phyloP scores from a whole-genome alignment of 164 flowering plant species.

The Aristolochia californica region DNA sequence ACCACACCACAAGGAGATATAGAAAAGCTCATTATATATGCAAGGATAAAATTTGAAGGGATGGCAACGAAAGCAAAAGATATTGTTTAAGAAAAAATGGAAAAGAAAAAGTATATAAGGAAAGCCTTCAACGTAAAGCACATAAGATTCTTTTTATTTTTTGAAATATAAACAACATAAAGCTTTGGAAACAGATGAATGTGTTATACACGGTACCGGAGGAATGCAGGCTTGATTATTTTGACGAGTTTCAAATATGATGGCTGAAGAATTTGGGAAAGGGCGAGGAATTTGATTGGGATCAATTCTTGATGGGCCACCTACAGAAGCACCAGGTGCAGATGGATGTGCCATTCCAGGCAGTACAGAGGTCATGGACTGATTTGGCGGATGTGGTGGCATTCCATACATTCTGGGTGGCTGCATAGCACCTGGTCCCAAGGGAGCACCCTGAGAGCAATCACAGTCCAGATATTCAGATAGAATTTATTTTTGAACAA shows the following conservation, averaged over 20 bases:
- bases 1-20: no score
- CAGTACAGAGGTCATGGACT: constrained; percentile 46
- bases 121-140: no score
- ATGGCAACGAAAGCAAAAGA: no score
- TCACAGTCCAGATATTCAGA: not conserved
- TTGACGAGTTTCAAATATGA: constrained; percentile 71
- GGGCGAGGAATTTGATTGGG: constrained; percentile 95
- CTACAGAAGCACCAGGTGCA: constrained; percentile 33
- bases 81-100: no score
- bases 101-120: no score
- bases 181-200: no score
- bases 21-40: no score
- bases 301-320: constrained; percentile 78
- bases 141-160: no score
- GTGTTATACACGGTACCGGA: constrained; percentile 40
- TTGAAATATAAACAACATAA: no score
- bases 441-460: constrained; percentile 25
- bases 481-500: no score
- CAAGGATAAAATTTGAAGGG: no score
- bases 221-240: constrained; percentile 77
- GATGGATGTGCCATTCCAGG: constrained; percentile 49
- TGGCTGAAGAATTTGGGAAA: constrained; percentile 42
- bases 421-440: constrained; percentile 44
- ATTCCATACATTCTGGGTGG: constrained; percentile 71
- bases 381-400: constrained; percentile 54